These are phyloP conservation scores for Ettlia oleoabundans DNA, from an alignment of 139 green algal species.

Conservation along the genomic window DNA sequence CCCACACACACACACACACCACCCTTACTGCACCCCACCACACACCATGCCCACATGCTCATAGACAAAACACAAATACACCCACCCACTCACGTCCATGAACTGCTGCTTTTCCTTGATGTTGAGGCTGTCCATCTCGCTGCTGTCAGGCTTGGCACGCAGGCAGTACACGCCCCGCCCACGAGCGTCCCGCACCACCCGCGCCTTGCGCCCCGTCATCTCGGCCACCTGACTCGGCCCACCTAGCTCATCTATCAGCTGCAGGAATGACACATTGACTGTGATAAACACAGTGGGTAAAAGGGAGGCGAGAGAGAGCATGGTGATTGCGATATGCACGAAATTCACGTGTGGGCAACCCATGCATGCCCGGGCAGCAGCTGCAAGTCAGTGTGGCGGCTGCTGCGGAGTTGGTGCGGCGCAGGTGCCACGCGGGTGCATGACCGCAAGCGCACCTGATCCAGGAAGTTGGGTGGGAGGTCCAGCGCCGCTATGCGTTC, in stretches of 20 bases:
- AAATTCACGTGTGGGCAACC: no score
- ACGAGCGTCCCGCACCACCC: constrained; percentile 55
- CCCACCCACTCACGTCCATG: constrained; percentile 61
- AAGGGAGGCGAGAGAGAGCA: not conserved
- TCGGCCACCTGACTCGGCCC: constrained; percentile 74
- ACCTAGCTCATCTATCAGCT: constrained; percentile 83
- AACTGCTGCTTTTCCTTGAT: constrained; percentile 75
- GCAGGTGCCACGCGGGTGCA: no score
- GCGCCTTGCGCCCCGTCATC: constrained; percentile 81
- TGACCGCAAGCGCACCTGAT: constrained; percentile 58
- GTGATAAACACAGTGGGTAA: not conserved
- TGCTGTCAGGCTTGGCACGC: constrained; percentile 71
- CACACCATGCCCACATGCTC: no score
- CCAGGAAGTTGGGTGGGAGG: constrained; percentile 90
- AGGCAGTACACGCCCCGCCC: constrained; percentile 61
- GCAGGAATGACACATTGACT: not conserved
- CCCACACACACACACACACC: not conserved
- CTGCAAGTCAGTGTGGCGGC: no score
- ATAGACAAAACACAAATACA: not conserved
- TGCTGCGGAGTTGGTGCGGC: no score
- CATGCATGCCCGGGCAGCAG: not conserved
- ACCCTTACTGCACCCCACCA: no score
- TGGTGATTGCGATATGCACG: not conserved
- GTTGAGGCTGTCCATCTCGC: constrained; percentile 89
- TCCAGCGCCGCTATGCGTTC: constrained; percentile 50